A percentile compares a stretch with the other conserved stretches of the same genome.
These are phyloP conservation scores for Diplogelasinospora grovesii DNA, from an alignment of 495 filamentous ascomycete species.

Conservation along the genomic window DNA sequence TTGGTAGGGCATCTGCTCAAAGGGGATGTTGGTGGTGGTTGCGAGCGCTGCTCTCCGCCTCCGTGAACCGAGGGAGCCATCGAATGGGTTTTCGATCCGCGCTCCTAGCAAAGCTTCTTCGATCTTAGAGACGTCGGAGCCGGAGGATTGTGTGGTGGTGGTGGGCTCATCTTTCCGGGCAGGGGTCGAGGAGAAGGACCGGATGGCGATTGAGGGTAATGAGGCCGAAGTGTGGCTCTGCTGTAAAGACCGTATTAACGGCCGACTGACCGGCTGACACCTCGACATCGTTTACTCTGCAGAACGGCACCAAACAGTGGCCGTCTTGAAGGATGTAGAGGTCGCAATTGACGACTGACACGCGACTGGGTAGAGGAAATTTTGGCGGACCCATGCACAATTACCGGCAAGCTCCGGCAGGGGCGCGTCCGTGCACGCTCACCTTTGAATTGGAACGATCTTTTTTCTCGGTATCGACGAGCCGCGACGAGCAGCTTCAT, in stretches of 20 bases:
- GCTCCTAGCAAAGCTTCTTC: slow-evolving; percentile 13
- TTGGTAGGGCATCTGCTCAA: slow-evolving; percentile 90
- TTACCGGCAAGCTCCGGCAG: not conserved
- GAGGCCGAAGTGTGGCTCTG: slow-evolving; percentile 29
- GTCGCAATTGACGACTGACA: not conserved
- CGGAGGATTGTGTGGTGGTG: slow-evolving; percentile 16
- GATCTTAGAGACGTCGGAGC: not conserved
- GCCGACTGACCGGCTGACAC: slow-evolving; percentile 62
- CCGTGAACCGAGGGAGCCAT: slow-evolving; percentile 68
- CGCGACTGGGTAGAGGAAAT: slow-evolving; percentile 11
- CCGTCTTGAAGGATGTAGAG: slow-evolving; percentile 1
- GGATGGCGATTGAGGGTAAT: slow-evolving; percentile 29
- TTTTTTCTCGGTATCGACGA: not conserved
- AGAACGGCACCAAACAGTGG: no score
- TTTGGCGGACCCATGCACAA: slow-evolving; percentile 1
- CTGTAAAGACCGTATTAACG: slow-evolving; percentile 57
- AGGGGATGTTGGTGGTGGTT: slow-evolving; percentile 65
- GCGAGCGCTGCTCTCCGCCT: slow-evolving; percentile 74
- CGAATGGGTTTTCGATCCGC: slow-evolving; percentile 32
- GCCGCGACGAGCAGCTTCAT: not conserved
- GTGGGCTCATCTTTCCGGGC: slow-evolving; percentile 33
- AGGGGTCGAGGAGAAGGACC: slow-evolving; percentile 41
- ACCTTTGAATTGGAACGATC: not conserved
- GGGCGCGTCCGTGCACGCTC: not conserved
- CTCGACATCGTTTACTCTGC: slow-evolving; percentile 63